Base-by-base conservation (phyloP, 371 early-diverging fungal genomes). In the Mortierella sp. region DNA sequence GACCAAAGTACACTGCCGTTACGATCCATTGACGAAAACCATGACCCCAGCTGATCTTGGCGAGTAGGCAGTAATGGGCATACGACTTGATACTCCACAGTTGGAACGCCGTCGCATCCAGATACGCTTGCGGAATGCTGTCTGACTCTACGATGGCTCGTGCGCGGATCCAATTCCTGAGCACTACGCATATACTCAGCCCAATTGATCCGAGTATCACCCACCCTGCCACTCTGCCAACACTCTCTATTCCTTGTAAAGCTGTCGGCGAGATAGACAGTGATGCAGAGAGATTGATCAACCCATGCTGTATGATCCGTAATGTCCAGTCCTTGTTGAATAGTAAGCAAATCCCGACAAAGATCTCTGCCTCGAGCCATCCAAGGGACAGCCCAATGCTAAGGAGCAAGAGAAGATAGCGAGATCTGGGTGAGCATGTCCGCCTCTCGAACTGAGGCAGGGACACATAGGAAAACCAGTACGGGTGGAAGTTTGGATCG, bases 81-180 rank as follows among this genome's bases (percentile, higher is more conserved):
- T 74, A 74, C 1, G 76, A 74, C 50, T 54, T 67, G 21, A 68
- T 41, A 17, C 64, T 57, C 76, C 76, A 74, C 1, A 74, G 51
- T 16, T 25, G 54, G 46, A 68, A 74, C 1, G 76, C 76, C 3
- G 60, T 37, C 10, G 43, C 45, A 46, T 46, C 44, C 29, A 74
- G 10, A 45, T 60, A 74, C 16, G 76, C 76, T 24, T 29, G 40
- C 7, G 61, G 58, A 12, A 74, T 74, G 50, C 57, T 68, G 40
- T 74, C 68, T 10, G 76, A 74, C 34, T 54, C 28, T 7, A 64
- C 61, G 44, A 74, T 64, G 8, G 61, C 47, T 21, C 61, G 28
- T 39, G 76, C 76, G 28, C 52, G 51, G 25, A 59, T 48, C 76
- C 68, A 74, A 14, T 67, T 63, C 76, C 76, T 63, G 37, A 74